phyloP scores from a whole-genome alignment of 139 green algal species.

The Pycnococcus provasolii region DNA sequence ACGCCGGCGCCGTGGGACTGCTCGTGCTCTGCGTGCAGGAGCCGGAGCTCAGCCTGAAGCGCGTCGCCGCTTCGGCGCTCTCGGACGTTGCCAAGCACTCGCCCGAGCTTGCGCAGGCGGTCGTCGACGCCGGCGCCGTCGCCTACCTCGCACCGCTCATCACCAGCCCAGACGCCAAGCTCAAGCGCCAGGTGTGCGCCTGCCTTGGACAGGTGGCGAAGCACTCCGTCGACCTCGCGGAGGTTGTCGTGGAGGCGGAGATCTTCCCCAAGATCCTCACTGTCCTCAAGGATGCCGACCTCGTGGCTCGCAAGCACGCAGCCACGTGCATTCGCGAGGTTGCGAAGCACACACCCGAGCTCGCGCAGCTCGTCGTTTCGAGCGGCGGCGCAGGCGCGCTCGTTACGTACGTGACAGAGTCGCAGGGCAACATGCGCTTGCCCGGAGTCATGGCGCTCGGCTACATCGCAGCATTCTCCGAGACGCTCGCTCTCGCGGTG shows the following conservation, averaged over 20 bases:
- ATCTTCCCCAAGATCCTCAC: conserved; percentile 78
- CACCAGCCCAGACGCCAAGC: conserved; percentile 68
- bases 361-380: conserved; percentile 73
- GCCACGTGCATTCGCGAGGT: conserved; percentile 55
- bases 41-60: conserved; percentile 70
- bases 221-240: conserved; percentile 75
- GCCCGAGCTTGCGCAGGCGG: conserved; percentile 66
- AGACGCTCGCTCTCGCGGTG: conserved; percentile 68
- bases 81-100: conserved; percentile 79
- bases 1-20: conserved; percentile 59
- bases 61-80: conserved; percentile 62
- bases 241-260: conserved; percentile 77
- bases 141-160: conserved; percentile 65
- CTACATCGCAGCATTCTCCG: conserved; percentile 75
- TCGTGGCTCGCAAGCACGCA: conserved; percentile 65
- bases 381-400: conserved; percentile 68
- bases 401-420: conserved; percentile 60
- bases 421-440: conserved; percentile 38
- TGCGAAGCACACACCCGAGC: conserved; percentile 78
- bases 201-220: conserved; percentile 72
- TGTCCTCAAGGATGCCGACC: conserved; percentile 76
- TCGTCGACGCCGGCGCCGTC: conserved; percentile 70
- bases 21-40: conserved; percentile 81
- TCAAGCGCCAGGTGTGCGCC: conserved; percentile 75
- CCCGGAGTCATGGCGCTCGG: conserved; percentile 76